Evolutionary conservation across 305 asterid genomes (phyloP).

Genomic region (Petunia hybrid): DNA sequence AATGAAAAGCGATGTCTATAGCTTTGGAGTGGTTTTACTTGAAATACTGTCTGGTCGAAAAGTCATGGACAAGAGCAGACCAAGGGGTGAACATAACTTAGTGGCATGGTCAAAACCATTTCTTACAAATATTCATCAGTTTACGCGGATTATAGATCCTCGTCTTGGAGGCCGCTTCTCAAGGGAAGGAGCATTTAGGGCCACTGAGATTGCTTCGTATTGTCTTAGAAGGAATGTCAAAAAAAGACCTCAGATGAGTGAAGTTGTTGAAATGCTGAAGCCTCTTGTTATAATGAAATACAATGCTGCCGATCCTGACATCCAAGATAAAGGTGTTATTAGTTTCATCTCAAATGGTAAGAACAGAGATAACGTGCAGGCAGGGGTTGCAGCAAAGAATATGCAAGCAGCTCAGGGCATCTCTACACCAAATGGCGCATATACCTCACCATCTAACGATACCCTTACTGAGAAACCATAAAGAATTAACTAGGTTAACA

Average conservation of each 20-base stretch:
- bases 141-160: constrained; percentile 67
- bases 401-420: constrained; percentile 54
- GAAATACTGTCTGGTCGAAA: constrained; percentile 71
- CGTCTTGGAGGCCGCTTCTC: constrained; percentile 83
- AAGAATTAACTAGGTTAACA: neutral
- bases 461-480: neutral
- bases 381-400: constrained; percentile 33
- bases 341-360: constrained; percentile 39
- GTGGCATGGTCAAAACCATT: constrained; percentile 76
- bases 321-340: constrained; percentile 53
- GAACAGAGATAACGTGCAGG: constrained; percentile 45
- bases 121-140: constrained; percentile 62
- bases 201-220: constrained; percentile 70
- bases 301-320: constrained; percentile 70
- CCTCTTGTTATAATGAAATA: constrained; percentile 69
- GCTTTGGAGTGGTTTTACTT: constrained; percentile 82
- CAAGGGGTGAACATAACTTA: constrained; percentile 70
- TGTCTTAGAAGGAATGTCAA: constrained; percentile 81
- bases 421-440: constrained; percentile 44
- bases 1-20: constrained; percentile 83
- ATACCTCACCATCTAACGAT: constrained; percentile 44
- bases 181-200: constrained; percentile 65
- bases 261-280: constrained; percentile 71
- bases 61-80: constrained; percentile 73
- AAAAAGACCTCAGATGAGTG: constrained; percentile 80